phyloP scores from a whole-genome alignment of 441 rosid species.

The Pelargonium fulgidum region DNA sequence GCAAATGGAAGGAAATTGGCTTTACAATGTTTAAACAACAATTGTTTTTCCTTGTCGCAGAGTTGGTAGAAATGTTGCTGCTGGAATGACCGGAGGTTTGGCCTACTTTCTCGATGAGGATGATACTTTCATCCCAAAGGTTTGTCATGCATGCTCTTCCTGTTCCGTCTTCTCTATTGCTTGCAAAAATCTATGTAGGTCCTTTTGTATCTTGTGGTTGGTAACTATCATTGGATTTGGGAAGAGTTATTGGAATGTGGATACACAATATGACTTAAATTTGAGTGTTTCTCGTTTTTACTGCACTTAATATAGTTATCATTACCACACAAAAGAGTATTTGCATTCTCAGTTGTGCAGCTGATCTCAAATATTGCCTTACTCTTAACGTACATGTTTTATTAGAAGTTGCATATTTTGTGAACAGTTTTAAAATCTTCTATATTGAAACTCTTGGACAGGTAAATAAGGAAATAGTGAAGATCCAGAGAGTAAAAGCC shows the following conservation, averaged over 20 bases:
- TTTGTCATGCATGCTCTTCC: constrained; percentile 23
- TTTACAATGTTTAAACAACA: constrained; percentile 1
- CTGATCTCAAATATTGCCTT: background rate
- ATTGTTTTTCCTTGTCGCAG: constrained; percentile 38
- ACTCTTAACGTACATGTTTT: background rate
- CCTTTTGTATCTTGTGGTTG: background rate
- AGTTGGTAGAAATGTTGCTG: constrained; percentile 95
- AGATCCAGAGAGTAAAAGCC: constrained; percentile 84
- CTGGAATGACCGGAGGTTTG: constrained; percentile 98
- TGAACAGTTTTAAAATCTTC: no score
- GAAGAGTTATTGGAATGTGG: no score
- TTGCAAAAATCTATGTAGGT: background rate
- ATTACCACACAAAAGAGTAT: background rate
- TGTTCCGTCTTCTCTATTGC: background rate
- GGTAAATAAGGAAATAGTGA: constrained; percentile 89
- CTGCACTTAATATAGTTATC: background rate
- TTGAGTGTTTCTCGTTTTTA: background rate
- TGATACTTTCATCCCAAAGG: constrained; percentile 80
- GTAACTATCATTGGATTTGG: background rate
- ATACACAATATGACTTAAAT: background rate
- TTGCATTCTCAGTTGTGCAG: background rate
- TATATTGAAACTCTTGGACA: constrained; percentile 22
- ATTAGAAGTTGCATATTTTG: no score
- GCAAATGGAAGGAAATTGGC: constrained; percentile 8
- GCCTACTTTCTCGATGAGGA: constrained; percentile 90